phyloP scores from a whole-genome alignment of 441 rosid genomes.

The Populus tomentosa region DNA sequence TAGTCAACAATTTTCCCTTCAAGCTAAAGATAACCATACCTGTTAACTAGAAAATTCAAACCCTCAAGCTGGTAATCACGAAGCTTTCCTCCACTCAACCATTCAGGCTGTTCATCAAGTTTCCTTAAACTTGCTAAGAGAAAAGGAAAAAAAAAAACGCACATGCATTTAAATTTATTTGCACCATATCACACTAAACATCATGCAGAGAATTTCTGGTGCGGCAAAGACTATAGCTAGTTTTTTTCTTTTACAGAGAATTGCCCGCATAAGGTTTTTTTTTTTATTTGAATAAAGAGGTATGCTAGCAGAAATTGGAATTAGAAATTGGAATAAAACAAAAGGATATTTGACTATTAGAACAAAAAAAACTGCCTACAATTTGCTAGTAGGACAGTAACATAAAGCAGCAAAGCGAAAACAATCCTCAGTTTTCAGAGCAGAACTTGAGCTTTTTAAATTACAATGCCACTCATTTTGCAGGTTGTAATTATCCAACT shows the following conservation, averaged over 20 bases:
- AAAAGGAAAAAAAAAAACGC: neutral
- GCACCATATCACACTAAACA: neutral
- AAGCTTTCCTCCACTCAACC: constrained; percentile 96
- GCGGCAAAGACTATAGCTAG: neutral
- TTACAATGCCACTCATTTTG: neutral
- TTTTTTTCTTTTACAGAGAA: too few species aligned
- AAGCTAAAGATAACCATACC: constrained; percentile 46
- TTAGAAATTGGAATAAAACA: too few species aligned
- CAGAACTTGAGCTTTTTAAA: neutral
- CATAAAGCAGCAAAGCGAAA: neutral
- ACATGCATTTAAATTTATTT: neutral
- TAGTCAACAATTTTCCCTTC: neutral
- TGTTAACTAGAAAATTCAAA: constrained; percentile 95
- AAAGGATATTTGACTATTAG: too few species aligned
- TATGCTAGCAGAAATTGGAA: too few species aligned
- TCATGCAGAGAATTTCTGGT: neutral
- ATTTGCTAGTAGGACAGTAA: neutral
- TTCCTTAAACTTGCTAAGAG: constrained; percentile 81
- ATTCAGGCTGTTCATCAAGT: constrained; percentile 98
- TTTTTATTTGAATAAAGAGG: too few species aligned
- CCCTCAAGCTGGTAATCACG: constrained; percentile 99
- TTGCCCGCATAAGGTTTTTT: too few species aligned
- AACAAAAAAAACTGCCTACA: neutral
- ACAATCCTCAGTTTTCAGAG: neutral
- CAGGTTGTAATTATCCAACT: neutral